Evolutionary conservation across 805 yeast genomes (phyloP), one percentile per base, ranked within the genome.

Genomic region (Myxozyma neotropica): DNA sequence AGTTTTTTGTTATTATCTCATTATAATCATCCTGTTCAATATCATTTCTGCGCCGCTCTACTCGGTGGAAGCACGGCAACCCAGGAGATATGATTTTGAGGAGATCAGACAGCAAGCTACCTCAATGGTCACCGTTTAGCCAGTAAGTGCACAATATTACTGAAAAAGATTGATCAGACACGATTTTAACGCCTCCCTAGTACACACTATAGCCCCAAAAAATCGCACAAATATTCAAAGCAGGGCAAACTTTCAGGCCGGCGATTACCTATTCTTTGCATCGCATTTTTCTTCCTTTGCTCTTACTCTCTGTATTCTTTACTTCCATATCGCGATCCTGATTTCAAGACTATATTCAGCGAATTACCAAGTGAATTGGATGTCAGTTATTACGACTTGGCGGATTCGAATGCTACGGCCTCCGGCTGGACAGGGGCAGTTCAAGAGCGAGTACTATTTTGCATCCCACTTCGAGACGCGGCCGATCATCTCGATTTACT

Each of bases 381-480:
- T 31, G 31, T 51, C 23, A 24, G 23, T 4, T 56, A 24, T 44
- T 56, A 47, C 31, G 64, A 60, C 39, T 48, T 60, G 26, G 55
- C 48, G 12, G 60, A 60, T 19, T n/a, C 64, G 17, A 40, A 17
- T 7, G 36, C 60, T 15, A 48, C 57, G 3, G 21, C 53, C 23
- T 77, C 92, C 91, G 77, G 86, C 91, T 68, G 89, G 88, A 46
- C 17, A 7, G 42, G n/a, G 68, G 21, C 19, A 13, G 91, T 91
- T 49, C 83, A 81, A 13, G 96, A 92, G 71, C 79, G 96, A 50
- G 86, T 91, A 21, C 76, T 91, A 59, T 88, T 89, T 66, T 84
- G 93, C 67, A 96, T 92, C 10, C 97, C 97, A 5, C 78, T 91
- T 66, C 83, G 97, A 76, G 97, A 92, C 72, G 97, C 97, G 0